Percentiles rank a stretch among this genome's conserved stretches.
Evolutionary conservation across 495 filamentous ascomycete species (phyloP).

Genomic region (Daldinia loculata): DNA sequence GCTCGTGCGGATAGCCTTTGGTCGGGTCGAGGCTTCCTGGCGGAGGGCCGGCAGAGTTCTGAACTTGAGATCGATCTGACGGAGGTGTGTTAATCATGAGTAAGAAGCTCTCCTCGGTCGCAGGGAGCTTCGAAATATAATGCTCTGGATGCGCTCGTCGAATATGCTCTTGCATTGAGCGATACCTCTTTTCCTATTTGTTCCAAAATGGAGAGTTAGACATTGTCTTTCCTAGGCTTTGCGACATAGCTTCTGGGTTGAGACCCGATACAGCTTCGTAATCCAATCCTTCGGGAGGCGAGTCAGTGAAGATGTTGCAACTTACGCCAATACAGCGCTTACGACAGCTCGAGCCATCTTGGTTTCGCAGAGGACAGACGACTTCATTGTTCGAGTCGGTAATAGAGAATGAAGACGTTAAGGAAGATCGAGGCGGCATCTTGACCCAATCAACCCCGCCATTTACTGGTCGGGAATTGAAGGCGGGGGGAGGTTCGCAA

Average conservation of each 20-base stretch:
- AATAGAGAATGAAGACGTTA: slow-evolving; percentile 91
- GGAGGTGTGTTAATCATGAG: slow-evolving; percentile 93
- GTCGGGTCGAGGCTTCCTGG: slow-evolving; percentile 38
- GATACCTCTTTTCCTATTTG: slow-evolving; percentile 91
- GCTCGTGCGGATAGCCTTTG: slow-evolving; percentile 55
- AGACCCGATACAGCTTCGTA: slow-evolving; percentile 8
- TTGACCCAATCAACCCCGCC: slow-evolving; percentile 62
- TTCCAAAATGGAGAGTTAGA: slow-evolving; percentile 15
- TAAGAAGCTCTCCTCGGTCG: slow-evolving; percentile 97
- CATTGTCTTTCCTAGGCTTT: not conserved
- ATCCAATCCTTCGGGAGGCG: slow-evolving; percentile 31
- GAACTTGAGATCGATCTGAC: slow-evolving; percentile 72
- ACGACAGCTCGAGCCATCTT: slow-evolving; percentile 96
- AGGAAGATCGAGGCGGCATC: slow-evolving; percentile 86
- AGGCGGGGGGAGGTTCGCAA: slow-evolving; percentile 46
- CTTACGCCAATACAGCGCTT: slow-evolving; percentile 98
- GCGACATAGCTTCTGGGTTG: slow-evolving; percentile 20
- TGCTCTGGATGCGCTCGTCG: slow-evolving; percentile 96
- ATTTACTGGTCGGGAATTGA: slow-evolving; percentile 54
- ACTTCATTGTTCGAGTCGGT: slow-evolving; percentile 94
- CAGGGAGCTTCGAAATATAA: slow-evolving; percentile 98
- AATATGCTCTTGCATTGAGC: slow-evolving; percentile 99
- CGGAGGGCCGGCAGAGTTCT: slow-evolving; percentile 44
- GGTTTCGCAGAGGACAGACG: slow-evolving; percentile 93
- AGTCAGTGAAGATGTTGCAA: slow-evolving; percentile 48